Percentiles rank a stretch among this genome's conserved stretches.
phyloP scores from a whole-genome alignment of 2,329 filamentous ascomycete species.

The Ascochyta pisi region DNA sequence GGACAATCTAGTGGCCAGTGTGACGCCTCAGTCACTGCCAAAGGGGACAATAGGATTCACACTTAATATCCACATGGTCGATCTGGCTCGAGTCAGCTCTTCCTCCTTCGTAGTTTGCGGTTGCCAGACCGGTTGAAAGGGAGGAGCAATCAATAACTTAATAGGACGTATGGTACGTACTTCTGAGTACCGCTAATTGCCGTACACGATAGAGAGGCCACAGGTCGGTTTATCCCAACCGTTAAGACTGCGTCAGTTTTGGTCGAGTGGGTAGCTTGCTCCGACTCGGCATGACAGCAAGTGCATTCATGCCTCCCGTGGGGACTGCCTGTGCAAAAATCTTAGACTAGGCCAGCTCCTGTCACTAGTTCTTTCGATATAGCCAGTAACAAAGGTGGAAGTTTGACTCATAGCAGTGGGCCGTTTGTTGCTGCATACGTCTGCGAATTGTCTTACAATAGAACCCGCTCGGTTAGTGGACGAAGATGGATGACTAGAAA shows the following conservation, averaged over 20 bases:
- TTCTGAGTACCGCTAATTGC: slow-evolving; percentile 46
- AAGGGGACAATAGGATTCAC: slow-evolving; percentile 70
- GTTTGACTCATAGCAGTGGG: no score
- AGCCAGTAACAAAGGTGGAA: no score
- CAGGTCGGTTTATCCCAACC: slow-evolving; percentile 33
- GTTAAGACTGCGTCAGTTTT: slow-evolving; percentile 52
- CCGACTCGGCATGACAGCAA: slow-evolving; percentile 58
- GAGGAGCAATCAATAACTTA: slow-evolving; percentile 67
- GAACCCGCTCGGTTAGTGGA: no score
- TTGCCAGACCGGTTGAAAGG: slow-evolving; percentile 67
- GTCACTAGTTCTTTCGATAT: no score
- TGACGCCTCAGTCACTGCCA: slow-evolving; percentile 68
- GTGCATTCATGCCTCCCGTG: slow-evolving; percentile 52
- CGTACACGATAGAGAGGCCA: slow-evolving; percentile 37
- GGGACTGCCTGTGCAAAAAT: slow-evolving; percentile 56
- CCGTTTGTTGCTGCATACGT: no score
- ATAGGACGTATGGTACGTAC: slow-evolving; percentile 56
- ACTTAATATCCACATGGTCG: slow-evolving; percentile 69
- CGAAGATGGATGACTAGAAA: no score
- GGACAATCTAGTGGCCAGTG: slow-evolving; percentile 68
- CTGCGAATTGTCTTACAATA: no score
- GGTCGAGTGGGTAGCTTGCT: slow-evolving; percentile 53
- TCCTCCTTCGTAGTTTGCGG: not conserved
- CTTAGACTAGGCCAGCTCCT: slow-evolving; percentile 45
- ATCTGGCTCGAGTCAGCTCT: slow-evolving; percentile 50